Percentiles rank a stretch among this genome's conserved stretches.
Conservation (phyloP, 345 rosid species). For the Bretschneidera sinensis region DNA sequence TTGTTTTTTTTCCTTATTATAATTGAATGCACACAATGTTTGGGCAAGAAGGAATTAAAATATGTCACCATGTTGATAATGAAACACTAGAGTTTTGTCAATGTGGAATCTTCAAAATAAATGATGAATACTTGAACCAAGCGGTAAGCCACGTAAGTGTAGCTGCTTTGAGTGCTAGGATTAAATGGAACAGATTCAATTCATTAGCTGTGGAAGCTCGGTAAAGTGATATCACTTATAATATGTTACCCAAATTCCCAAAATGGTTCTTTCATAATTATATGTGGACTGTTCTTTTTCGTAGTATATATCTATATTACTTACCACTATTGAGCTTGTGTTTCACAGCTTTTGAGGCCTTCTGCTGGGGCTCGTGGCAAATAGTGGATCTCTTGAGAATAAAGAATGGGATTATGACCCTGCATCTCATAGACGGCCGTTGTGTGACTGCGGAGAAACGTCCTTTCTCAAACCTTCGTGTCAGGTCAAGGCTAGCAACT, state of each 20-base stretch:
- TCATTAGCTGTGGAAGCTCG: not conserved
- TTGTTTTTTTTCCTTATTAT: too few species aligned
- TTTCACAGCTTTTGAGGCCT: slow-evolving; percentile 72
- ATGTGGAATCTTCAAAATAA: too few species aligned
- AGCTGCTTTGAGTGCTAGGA: not conserved
- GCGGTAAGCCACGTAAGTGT: not conserved
- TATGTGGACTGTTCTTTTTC: not conserved
- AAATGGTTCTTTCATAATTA: not conserved
- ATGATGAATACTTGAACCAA: too few species aligned
- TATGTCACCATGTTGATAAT: too few species aligned
- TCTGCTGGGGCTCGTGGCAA: slow-evolving; percentile 55
- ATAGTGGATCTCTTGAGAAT: slow-evolving; percentile 47
- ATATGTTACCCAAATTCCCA: not conserved
- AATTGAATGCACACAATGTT: too few species aligned
- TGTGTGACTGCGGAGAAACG: slow-evolving; percentile 29
- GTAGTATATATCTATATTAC: not conserved
- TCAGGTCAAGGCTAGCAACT: slow-evolving; percentile 65
- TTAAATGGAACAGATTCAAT: not conserved
- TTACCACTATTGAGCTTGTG: slow-evolving; percentile 3
- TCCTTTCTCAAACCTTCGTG: slow-evolving; percentile 53
- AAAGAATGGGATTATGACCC: slow-evolving; percentile 42
- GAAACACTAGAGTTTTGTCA: too few species aligned
- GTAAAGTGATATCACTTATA: not conserved
- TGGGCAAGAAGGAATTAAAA: too few species aligned
- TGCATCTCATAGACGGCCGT: slow-evolving; percentile 35